Percentiles rank a stretch among this genome's conserved stretches.
Conservation (phyloP, 805 yeast genomes). For the Candida xyloterini region DNA sequence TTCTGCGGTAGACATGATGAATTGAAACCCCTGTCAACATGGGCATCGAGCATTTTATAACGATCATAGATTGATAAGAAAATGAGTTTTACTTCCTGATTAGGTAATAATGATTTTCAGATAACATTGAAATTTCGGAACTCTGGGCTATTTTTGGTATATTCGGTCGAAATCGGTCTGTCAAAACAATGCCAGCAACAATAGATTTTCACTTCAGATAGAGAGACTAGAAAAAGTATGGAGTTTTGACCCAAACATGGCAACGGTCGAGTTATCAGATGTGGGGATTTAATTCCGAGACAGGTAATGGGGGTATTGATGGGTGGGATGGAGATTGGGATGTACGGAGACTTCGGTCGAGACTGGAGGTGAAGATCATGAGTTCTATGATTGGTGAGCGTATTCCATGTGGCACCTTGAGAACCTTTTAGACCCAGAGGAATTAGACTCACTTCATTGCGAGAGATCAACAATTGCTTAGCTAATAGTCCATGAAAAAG, state of each 20-base stretch:
- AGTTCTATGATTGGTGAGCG: too few relatives aligned
- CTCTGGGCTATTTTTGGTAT: conserved; percentile 2
- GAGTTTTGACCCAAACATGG: neutral
- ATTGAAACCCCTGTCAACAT: conserved; percentile 4
- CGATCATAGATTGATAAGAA: neutral
- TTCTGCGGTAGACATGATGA: conserved; percentile 30
- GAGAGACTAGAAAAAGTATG: neutral
- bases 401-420: too few relatives aligned
- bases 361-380: too few relatives aligned
- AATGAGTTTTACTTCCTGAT: conserved; percentile 2
- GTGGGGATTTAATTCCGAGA: neutral
- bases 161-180: conserved; percentile 8
- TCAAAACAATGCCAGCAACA: neutral
- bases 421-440: too few relatives aligned
- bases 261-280: neutral
- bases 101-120: conserved; percentile 1
- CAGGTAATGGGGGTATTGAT: neutral
- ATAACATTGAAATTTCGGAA: conserved; percentile 5
- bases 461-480: too few relatives aligned
- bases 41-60: conserved; percentile 5
- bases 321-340: neutral
- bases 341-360: neutral
- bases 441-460: too few relatives aligned
- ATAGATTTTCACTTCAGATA: neutral
- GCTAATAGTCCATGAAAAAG: too few relatives aligned